Base-by-base conservation (phyloP, 176 grass and related monocot genomes). In the Miscanthus lutarioriparius region DNA sequence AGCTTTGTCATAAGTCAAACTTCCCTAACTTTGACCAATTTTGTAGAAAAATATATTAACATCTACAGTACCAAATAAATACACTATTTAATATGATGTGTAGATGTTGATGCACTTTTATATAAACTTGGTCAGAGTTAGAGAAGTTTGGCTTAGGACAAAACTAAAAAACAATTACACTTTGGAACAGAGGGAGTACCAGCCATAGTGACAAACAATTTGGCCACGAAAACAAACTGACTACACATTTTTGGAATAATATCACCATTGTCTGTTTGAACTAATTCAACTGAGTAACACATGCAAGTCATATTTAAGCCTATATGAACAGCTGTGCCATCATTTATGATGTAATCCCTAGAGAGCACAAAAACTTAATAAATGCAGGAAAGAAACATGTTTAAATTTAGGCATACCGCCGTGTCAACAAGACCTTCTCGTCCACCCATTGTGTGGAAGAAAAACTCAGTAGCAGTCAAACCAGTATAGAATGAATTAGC, bases 361-460 rank as follows among this genome's bases (percentile, higher is more conserved):
- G 1, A 87, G 43, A 59, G 19, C 58, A 77, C 67, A 86, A 36
- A 23, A 48, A 28, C 32, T 30, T 26, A 77, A 51, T 14, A 63
- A 3, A 83, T 64, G 36, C 1, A 80, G 41, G 27, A 66, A 83
- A 76, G 71, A 83, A 82, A 49, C 30, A 74, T 83, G 51, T 70
- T 39, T 47, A 66, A 43, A 68, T 63, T 65, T 17, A 33, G 79
- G 14, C 88, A 74, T 97, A 98, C 95, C 73, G 95, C 95, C 68
- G 95, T 98, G 69, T 98, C 95, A 83, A 98, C 87, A 80, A 98
- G 95, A 86, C 95, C 95, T 95, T 98, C 95, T 90, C 95, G 82
- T 76, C 95, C 95, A 88, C 89, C 95, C 95, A 98, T 98, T 83
- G 95, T 98, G 79, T 98, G 92, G 83, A 98, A 98, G 80, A 98